Evolutionary conservation across 306 rosid genomes (phyloP).

Genomic region (Prunus persica): Prunus_persica_NCBIv2 NC_034010.1:24039001-24039500

Average conservation of each 20-base stretch:
- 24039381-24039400: not conserved
- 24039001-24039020: not conserved
- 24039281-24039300: not conserved
- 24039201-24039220: slow-evolving; percentile 28
- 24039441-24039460: too few species aligned
- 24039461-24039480: too few species aligned
- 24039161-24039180: slow-evolving; percentile 26
- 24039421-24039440: not conserved
- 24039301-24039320: not conserved
- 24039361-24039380: not conserved
- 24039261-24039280: not conserved
- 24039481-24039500: too few species aligned
- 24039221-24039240: slow-evolving; percentile 24
- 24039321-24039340: not conserved
- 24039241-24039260: slow-evolving; percentile 53
- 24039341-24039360: not conserved
- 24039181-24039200: slow-evolving; percentile 62
- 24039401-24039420: not conserved
- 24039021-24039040: too few species aligned
- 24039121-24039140: not conserved
- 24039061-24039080: too few species aligned
- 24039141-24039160: slow-evolving; percentile 16
- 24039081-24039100: too few species aligned
- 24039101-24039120: not conserved
- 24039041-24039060: too few species aligned